Evolutionary conservation across 2,329 filamentous ascomycete species (phyloP), one percentile per base, ranked within the genome.

Genomic region (Xenoacremonium recifei): DNA sequence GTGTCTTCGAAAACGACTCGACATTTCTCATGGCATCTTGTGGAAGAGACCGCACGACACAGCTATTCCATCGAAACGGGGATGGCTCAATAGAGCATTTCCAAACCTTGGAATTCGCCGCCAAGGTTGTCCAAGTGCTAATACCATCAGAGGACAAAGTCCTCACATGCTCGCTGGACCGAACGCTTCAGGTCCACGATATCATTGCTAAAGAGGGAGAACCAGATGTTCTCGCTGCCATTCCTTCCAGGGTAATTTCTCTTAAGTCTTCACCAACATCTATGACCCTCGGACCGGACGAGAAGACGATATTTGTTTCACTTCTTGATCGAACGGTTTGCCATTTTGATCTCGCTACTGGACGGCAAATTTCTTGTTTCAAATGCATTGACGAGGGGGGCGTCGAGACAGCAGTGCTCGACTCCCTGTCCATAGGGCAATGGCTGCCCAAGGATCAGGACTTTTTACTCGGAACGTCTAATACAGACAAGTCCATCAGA

Each of bases 401-500:
- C 10, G 78, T 78, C 10, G 93, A 99, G 57, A 80, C 90, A 5
- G 92, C 92, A 1, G 81, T 93, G 32, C 70, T 97, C 53, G 88
- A 91, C 50, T 87, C 87, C 1, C 73, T 99, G 21, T 81, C 82
- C 2, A 80, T 84, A 43, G 82, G 61, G 56, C 81, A 60, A 68
- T 81, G 55, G 64, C 75, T 48, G 65, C 77, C 66, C 33, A 74
- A 63, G 62, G 81, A 71, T 30, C 66, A 76, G 3, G 79, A 83
- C 20, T 78, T 95, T 37, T 75, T 99, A 38, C 76, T 93, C 15
- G 91, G 89, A n/a, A 78, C 93, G 10, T 96, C 92, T 7, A 91
- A 91, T 54, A 96, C 89, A 1, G 93, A 99, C 65, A 99, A 97
- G 62, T 97, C 93, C 1, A 85, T 99, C 42, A 78, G 93, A 25